Percentiles rank a stretch among this genome's conserved stretches.
Conservation (phyloP, 192 early-diverging fungal genomes). For the Kappamyces sp. region DNA sequence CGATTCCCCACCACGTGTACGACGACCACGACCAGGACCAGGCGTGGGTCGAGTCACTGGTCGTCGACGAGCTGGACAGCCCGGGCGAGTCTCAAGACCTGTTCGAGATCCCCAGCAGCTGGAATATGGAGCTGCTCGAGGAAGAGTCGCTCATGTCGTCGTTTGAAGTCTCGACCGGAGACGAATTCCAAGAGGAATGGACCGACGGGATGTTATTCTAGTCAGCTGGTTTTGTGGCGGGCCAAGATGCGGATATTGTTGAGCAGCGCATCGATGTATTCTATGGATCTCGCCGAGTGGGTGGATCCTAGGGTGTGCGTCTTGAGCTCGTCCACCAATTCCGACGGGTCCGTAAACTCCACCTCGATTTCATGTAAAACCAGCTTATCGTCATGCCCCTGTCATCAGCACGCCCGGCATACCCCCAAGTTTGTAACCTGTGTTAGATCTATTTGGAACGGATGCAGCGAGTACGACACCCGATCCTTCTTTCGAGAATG, state of each 20-base stretch:
- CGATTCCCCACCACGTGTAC: slow-evolving; percentile 28
- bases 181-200: slow-evolving; percentile 16
- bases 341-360: too few relatives aligned
- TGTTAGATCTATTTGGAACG: slow-evolving; percentile 13
- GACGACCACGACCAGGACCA: slow-evolving; percentile 9
- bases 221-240: neutral
- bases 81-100: too few relatives aligned
- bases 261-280: slow-evolving; percentile 8
- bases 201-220: slow-evolving; percentile 12
- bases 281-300: neutral
- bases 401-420: too few relatives aligned
- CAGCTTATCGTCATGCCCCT: too few relatives aligned
- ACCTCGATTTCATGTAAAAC: slow-evolving; percentile 8
- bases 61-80: too few relatives aligned
- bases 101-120: too few relatives aligned
- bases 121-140: neutral
- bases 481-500: slow-evolving; percentile 5
- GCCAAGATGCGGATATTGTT: slow-evolving; percentile 2
- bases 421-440: too few relatives aligned
- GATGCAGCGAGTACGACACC: slow-evolving; percentile 6
- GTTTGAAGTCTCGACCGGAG: neutral
- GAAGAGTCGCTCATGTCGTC: slow-evolving; percentile 3
- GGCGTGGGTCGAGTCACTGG: too few relatives aligned
- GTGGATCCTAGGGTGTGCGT: too few relatives aligned
- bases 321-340: too few relatives aligned